These are phyloP conservation scores for Dalbergia oliveri DNA, from an alignment of 306 rosid species.

Conservation along the genomic window DNA sequence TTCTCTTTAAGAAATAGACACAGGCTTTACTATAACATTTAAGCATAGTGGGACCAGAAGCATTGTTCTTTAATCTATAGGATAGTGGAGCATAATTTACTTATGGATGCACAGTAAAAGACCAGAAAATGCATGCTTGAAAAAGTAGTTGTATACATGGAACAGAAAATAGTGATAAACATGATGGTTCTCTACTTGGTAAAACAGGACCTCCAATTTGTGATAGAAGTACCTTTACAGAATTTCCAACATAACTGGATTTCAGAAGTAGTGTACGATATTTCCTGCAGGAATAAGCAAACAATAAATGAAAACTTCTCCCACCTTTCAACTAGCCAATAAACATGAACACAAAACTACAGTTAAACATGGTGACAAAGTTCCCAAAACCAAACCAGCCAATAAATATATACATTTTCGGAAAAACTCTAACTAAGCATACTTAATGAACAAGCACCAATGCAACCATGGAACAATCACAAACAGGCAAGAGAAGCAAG, in stretches of 20 bases:
- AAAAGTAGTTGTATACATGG: not conserved
- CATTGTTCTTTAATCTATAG: slow-evolving; percentile 9
- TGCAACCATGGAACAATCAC: slow-evolving; percentile 15
- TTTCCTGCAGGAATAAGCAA: slow-evolving; percentile 67
- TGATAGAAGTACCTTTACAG: slow-evolving; percentile 58
- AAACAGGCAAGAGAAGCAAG: slow-evolving; percentile 24
- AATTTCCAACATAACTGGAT: slow-evolving; percentile 51
- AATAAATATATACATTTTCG: not conserved
- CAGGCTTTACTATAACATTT: not conserved
- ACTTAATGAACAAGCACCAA: slow-evolving; percentile 1
- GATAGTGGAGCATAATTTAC: not conserved
- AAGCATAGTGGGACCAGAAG: slow-evolving; percentile 8
- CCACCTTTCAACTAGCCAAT: slow-evolving; percentile 36
- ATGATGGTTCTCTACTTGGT: not conserved
- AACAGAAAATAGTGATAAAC: not conserved
- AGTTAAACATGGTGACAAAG: not conserved
- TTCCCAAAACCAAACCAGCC: not conserved
- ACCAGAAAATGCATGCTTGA: not conserved
- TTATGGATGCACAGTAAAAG: not conserved
- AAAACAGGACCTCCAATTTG: slow-evolving; percentile 5
- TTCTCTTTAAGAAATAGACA: slow-evolving; percentile 18
- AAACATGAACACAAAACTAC: slow-evolving; percentile 7
- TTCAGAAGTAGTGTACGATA: slow-evolving; percentile 79
- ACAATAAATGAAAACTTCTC: not conserved
- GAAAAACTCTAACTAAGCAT: not conserved